Base-by-base conservation (phyloP, 768 basidiomycete genomes). In the Hygrocybe punicea region DNA sequence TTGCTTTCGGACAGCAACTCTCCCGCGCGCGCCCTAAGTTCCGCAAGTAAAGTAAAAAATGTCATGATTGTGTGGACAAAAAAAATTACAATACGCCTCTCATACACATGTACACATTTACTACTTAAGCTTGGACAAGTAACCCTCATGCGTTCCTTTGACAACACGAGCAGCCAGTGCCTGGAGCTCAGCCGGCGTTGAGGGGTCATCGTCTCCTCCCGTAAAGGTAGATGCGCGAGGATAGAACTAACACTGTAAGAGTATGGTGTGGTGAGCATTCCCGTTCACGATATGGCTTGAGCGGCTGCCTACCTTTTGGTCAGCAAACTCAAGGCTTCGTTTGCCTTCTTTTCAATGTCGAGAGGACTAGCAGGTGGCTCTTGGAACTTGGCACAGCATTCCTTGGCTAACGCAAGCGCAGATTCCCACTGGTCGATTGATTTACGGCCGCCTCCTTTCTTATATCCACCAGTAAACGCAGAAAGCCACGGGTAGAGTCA, bases 231-330 rank as follows among this genome's bases (percentile, higher is more conserved):
- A 60, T 53, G 33, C 55, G 29, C 51, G 59, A 17, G 57, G 45
- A 57, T 60, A 39, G 47, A 57, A 60, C 46, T 50, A 58, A 60
- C 51, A 58, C 56, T 60, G n/a, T n/a, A n/a, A 37, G 14, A 25
- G 57, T 37, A 6, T 47, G 45, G 59, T 48, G 45, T 58, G 51
- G 56, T 57, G 59, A 57, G 49, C 49, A 60, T 57, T 57, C 49
- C n/a, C n/a, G n/a, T n/a, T n/a, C 45, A 21, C 16, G 23, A 10
- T 19, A 21, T 47, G n/a, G n/a, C n/a, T n/a, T n/a, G n/a, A 23
- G 45, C 19, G 45, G 45, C 23, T 11, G 23, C 19, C 19, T 47
- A 47, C 59, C 57, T 58, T 58, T 48, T 37, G 44, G 46, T 53
- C 36, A 60, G 29, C 34, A 60, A 58, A 14, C 14, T 19, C 51